Evolutionary conservation across 2,329 filamentous ascomycete genomes (phyloP), one percentile per base, ranked within the genome.

Genomic region (Raffaelea arxii): DNA sequence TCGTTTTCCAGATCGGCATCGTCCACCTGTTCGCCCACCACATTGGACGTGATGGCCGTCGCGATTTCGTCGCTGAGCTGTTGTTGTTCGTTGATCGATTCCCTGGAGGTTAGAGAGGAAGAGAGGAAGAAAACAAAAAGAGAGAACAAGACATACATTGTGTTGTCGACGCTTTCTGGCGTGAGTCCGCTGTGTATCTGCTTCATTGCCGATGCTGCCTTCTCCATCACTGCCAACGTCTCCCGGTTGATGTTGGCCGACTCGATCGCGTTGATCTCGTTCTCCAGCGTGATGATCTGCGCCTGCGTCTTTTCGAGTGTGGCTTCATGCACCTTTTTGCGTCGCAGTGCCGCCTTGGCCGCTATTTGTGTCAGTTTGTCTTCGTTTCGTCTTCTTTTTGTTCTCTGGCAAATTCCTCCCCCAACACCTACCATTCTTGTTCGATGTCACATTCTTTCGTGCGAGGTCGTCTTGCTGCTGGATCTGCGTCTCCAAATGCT

Each of bases 171-270:
- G 69, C 94, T 92, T 58, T 96, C 89, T 53, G 92, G 86, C 42
- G 87, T 95, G 54, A 97, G 79, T 53, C 86, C 86, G 57, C 82
- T 84, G 63, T 97, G 89, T 57, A 98, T 98, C 53, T 83, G 73
- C 71, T 90, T 84, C 90, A 98, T 97, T 30, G 91, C 92, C 51
- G 81, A 71, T 54, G 86, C 82, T 11, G 92, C 91, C 62, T 83
- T 83, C 77, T 94, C 84, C 89, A 98, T 96, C 7, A 90, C 91
- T 55, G 84, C 78, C 54, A 97, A 74, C 12, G 92, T 98, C 73
- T 96, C 90, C 68, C 91, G 83, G 74, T 98, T 98, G 72, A 98
- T 96, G 65, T 97, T 98, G 51, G 92, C 92, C 41, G 90, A 88
- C 68, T 98, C 92, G 71, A 98, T 97, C 50, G 86, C 84, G 65